These are phyloP conservation scores for Sclerotinia glacialis DNA, from an alignment of 2,329 filamentous ascomycete species.

Conservation along the genomic window DNA sequence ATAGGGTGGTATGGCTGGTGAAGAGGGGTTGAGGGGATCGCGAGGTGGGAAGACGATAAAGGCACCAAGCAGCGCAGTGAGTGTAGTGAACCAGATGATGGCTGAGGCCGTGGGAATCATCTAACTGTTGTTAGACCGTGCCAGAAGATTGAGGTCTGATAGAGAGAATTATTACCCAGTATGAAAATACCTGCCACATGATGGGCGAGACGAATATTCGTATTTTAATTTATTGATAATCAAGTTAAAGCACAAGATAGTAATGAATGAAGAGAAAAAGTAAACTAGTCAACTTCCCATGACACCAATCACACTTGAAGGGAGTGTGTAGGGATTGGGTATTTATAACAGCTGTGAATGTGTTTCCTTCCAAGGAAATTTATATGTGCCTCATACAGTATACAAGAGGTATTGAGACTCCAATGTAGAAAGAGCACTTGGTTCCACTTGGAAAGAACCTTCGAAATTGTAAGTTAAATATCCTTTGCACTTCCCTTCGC, in stretches of 20 bases:
- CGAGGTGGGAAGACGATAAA: slow-evolving; percentile 17
- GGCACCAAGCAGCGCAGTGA: slow-evolving; percentile 5
- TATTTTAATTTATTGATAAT: neutral
- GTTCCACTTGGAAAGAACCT: slow-evolving; percentile 8
- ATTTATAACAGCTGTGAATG: neutral
- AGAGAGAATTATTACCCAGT: slow-evolving; percentile 35
- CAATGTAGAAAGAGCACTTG: neutral
- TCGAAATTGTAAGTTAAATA: neutral
- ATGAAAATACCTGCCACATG: slow-evolving; percentile 42
- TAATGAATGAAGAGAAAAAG: neutral
- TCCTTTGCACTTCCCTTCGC: neutral
- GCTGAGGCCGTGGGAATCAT: slow-evolving; percentile 20
- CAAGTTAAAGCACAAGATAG: neutral
- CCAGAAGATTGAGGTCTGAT: slow-evolving; percentile 44
- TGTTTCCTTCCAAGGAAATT: neutral
- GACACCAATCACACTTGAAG: neutral
- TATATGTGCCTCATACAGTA: neutral
- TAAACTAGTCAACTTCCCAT: neutral
- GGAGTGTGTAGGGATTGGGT: neutral
- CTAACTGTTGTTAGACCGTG: slow-evolving; percentile 49
- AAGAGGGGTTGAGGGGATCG: neutral
- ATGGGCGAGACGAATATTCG: neutral
- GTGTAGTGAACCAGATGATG: slow-evolving; percentile 17
- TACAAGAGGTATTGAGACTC: neutral
- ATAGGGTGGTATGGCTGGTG: slow-evolving; percentile 52